Evolutionary conservation across 2,329 filamentous ascomycete species (phyloP).

Genomic region (Sphaerulina populicola): DNA sequence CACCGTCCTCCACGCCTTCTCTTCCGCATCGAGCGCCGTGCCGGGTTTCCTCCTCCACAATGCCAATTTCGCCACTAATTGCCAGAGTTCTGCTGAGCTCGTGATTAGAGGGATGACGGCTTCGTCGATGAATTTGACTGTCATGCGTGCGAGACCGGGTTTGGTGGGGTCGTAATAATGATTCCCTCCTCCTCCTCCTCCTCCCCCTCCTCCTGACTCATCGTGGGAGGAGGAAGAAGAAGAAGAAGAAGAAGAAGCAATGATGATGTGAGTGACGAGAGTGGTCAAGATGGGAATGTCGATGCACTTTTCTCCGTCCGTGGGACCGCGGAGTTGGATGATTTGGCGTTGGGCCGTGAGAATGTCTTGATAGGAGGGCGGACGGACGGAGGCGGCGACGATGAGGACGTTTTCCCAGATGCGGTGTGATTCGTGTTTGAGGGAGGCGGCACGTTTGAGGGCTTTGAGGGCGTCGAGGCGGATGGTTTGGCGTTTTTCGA

Average conservation of each 20-base stretch:
- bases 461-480: constrained; percentile 70
- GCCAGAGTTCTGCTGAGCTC: constrained; percentile 66
- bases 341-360: constrained; percentile 66
- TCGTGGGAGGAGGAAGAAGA: constrained; percentile 33
- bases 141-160: constrained; percentile 50
- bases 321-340: constrained; percentile 60
- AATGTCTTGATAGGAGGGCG: constrained; percentile 67
- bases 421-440: constrained; percentile 78
- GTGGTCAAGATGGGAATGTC: constrained; percentile 65
- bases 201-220: constrained; percentile 15
- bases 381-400: constrained; percentile 67
- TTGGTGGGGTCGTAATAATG: constrained; percentile 35
- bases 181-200: no score
- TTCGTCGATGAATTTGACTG: constrained; percentile 66
- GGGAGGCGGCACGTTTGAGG: constrained; percentile 74
- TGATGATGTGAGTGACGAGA: constrained; percentile 62
- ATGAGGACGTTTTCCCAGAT: constrained; percentile 98
- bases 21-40: constrained; percentile 70
- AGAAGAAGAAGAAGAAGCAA: no score
- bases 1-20: constrained; percentile 79
- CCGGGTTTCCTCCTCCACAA: constrained; percentile 63
- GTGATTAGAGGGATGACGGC: constrained; percentile 78
- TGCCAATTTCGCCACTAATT: constrained; percentile 60
- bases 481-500: constrained; percentile 46
- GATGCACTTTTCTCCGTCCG: constrained; percentile 65